Percentiles rank a stretch among this genome's conserved stretches.
Evolutionary conservation across 768 basidiomycete species (phyloP).

Genomic region (Trametes punicea): DNA sequence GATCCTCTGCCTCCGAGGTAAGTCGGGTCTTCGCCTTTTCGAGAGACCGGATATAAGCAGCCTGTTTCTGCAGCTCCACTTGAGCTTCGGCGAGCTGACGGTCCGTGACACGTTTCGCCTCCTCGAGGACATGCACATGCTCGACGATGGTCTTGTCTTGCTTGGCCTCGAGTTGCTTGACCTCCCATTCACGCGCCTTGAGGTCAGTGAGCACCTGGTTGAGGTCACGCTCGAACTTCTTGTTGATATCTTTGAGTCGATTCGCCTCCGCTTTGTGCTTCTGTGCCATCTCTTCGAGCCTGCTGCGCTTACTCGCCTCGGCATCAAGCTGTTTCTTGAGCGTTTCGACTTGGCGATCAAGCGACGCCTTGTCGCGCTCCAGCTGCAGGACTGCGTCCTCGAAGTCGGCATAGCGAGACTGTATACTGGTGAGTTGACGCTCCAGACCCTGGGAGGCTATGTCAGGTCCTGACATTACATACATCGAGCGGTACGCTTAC

Average conservation of each 20-base stretch:
- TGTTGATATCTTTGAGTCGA: constrained; percentile 63
- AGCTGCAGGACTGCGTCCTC: constrained; percentile 86
- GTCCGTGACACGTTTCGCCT: constrained; percentile 93
- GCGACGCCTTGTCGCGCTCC: constrained; percentile 76
- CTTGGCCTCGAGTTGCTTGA: constrained; percentile 78
- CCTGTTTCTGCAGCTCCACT: constrained; percentile 69
- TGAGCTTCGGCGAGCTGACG: constrained; percentile 83
- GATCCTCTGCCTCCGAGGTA: constrained; percentile 79
- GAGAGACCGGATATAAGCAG: constrained; percentile 76
- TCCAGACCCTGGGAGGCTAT: constrained; percentile 57
- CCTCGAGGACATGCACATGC: constrained; percentile 93
- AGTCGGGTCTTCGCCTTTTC: constrained; percentile 77
- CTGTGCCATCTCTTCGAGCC: constrained; percentile 65
- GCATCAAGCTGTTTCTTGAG: constrained; percentile 68
- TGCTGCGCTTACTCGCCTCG: constrained; percentile 68
- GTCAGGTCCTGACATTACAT: not conserved
- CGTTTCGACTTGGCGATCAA: constrained; percentile 69
- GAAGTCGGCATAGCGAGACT: constrained; percentile 76
- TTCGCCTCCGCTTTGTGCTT: constrained; percentile 67
- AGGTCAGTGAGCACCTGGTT: constrained; percentile 79
- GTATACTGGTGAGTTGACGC: constrained; percentile 67
- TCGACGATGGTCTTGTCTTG: constrained; percentile 99
- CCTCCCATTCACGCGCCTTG: constrained; percentile 79
- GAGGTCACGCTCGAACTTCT: constrained; percentile 75
- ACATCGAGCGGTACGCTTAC: constrained; percentile 37